Base-by-base conservation (phyloP, 352 stramenopile species). In the Globisporangium parvum region DNA sequence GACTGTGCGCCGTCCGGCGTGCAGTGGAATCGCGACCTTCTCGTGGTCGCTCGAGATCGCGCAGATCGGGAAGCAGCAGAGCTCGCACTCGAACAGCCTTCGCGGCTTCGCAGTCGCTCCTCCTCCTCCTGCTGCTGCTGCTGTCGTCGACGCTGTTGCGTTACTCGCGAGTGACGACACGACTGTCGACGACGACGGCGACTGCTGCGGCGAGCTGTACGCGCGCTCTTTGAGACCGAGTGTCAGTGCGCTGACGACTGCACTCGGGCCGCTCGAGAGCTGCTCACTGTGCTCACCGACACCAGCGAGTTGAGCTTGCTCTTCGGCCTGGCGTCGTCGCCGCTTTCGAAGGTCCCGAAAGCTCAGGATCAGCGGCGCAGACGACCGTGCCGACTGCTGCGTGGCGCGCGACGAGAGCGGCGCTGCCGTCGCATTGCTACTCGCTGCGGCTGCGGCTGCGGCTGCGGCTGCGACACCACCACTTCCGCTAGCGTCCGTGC, bases 61-160 rank as follows among this genome's bases (percentile, higher is more conserved):
- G 46, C 58, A 69, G 44, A 80, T 65, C 18, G 70, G 68, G 51
- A 83, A 63, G 14, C 69, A 58, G 57, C 73, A 83, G 35, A 73
- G 47, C 39, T 59, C 57, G 48, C 73, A 83, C 53, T 80, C 73
- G 31, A 67, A 71, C n/a, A 83, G 49, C 42, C 65, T 60, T 53
- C 70, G 76, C 4, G 35, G 47, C 24, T 50, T 55, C 1, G 20
- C 17, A 15, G 33, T 26, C 31, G 18, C 3, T 33, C 17, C 17
- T 37, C 47, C 1, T 11, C 47, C 12, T 6, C 59, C 56, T 31
- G 58, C n/a, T 49, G 24, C 35, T 58, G 60, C 8, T 41, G 33
- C 15, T 12, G 31, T 12, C 31, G 31, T 37, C 3, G 31, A 37
- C 3, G 31, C 9, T 37, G 31, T 12, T 37, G 31, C 31, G 9